Percentiles rank a stretch among this genome's conserved stretches.
These are phyloP conservation scores for Sphaerulina populicola DNA, from an alignment of 2,329 filamentous ascomycete genomes.

Conservation along the genomic window DNA sequence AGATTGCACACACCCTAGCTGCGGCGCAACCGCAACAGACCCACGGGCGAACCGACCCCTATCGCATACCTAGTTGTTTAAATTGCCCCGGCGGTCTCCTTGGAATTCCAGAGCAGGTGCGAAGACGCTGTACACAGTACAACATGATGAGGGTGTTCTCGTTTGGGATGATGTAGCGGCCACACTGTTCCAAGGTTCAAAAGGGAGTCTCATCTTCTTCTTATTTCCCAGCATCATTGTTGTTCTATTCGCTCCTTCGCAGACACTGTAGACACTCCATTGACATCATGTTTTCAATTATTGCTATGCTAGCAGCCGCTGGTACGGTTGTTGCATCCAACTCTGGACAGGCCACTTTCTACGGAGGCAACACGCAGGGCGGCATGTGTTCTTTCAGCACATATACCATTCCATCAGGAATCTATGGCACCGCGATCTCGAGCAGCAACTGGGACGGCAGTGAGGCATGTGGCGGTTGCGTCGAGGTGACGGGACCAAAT, in stretches of 20 bases:
- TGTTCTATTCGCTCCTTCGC: neutral
- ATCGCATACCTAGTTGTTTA: neutral
- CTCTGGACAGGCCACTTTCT: conserved; percentile 23
- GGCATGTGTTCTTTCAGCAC: conserved; percentile 57
- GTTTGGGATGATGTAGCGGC: neutral
- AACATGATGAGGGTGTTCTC: neutral
- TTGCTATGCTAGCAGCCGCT: conserved; percentile 16
- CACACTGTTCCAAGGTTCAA: neutral
- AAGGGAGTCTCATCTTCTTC: neutral
- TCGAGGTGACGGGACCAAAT: conserved; percentile 50
- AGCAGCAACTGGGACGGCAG: conserved; percentile 50
- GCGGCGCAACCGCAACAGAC: neutral
- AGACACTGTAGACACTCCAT: neutral
- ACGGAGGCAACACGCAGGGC: conserved; percentile 36
- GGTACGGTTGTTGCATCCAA: conserved; percentile 14
- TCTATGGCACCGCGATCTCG: conserved; percentile 56
- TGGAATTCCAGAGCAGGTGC: too few species aligned
- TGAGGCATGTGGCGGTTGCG: conserved; percentile 53
- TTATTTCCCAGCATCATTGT: neutral
- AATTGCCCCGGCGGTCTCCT: neutral
- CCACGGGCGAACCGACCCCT: neutral
- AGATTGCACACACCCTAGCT: neutral
- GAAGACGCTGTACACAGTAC: too few species aligned
- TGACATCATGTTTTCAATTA: conserved; percentile 14
- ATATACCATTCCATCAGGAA: conserved; percentile 51